phyloP scores from a whole-genome alignment of 2,329 filamentous ascomycete genomes.

The Clarireedia paspali region DNA sequence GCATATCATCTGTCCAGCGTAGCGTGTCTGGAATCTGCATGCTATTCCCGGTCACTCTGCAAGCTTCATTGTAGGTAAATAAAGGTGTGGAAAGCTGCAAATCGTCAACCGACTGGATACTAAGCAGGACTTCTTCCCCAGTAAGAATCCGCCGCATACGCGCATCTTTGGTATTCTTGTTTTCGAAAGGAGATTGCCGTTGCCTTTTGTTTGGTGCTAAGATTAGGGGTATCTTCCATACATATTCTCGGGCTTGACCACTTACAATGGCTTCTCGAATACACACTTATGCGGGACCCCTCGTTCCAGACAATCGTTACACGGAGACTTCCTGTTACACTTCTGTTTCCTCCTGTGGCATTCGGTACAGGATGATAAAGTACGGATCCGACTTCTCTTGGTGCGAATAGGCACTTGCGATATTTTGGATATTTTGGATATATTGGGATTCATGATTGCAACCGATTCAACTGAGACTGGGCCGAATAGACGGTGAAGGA shows the following conservation, averaged over 20 bases:
- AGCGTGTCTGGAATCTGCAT: no score
- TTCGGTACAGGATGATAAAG: constrained; percentile 16
- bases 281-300: constrained; percentile 15
- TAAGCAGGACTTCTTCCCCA: constrained; percentile 14
- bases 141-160: constrained; percentile 12
- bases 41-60: neutral
- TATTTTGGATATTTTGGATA: neutral
- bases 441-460: neutral
- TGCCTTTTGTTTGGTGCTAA: neutral
- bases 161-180: constrained; percentile 1
- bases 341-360: constrained; percentile 23
- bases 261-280: constrained; percentile 15
- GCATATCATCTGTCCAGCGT: neutral
- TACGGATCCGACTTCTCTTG: constrained; percentile 14
- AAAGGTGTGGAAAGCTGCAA: neutral
- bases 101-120: constrained; percentile 13
- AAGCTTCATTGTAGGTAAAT: neutral
- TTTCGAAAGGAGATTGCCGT: neutral
- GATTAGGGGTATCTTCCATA: neutral
- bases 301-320: constrained; percentile 16
- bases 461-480: neutral
- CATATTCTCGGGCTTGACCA: neutral
- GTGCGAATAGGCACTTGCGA: neutral
- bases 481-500: neutral
- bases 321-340: constrained; percentile 17